phyloP scores from a whole-genome alignment of 1,284 basidiomycete species.

The Sparassis latifolia region DNA sequence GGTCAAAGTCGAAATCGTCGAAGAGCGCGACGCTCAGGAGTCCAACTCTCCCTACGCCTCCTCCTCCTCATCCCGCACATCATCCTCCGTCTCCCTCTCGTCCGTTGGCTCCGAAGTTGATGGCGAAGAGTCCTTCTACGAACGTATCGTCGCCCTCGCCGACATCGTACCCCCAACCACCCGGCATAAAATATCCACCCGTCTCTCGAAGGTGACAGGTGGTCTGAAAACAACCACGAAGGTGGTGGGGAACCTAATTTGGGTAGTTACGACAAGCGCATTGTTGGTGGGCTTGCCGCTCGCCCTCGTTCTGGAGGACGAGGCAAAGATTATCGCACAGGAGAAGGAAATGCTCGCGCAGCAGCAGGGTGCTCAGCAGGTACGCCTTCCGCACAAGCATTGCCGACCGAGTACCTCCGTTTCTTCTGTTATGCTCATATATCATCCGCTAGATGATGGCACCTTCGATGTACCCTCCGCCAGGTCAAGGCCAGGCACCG shows the following conservation, averaged over 20 bases:
- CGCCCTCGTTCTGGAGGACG: conserved; percentile 91
- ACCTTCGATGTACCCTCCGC: conserved; percentile 49
- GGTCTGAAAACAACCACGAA: conserved; percentile 63
- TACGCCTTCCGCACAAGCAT: conserved; percentile 31
- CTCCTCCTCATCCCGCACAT: conserved; percentile 56
- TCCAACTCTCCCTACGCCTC: conserved; percentile 62
- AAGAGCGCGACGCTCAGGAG: conserved; percentile 55
- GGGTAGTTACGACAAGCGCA: conserved; percentile 93
- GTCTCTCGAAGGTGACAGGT: conserved; percentile 53
- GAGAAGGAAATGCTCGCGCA: conserved; percentile 94
- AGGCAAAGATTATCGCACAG: conserved; percentile 90
- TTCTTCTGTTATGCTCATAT: conserved; percentile 7
- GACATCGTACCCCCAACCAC: conserved; percentile 94
- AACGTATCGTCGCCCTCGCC: conserved; percentile 86
- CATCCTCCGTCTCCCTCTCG: conserved; percentile 66
- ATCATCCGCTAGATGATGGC: conserved; percentile 49
- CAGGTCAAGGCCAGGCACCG: conserved; percentile 35
- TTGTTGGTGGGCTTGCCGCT: conserved; percentile 91
- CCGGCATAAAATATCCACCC: conserved; percentile 66
- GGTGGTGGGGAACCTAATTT: conserved; percentile 82
- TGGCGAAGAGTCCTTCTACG: conserved; percentile 77
- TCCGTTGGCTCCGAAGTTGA: conserved; percentile 65
- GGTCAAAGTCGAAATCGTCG: conserved; percentile 84
- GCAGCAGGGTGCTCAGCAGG: conserved; percentile 88
- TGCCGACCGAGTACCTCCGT: conserved; percentile 9